A percentile compares a stretch with the other conserved stretches of the same genome.
phyloP scores from a whole-genome alignment of 2,329 filamentous ascomycete species.

The Cladosporium sp. region DNA sequence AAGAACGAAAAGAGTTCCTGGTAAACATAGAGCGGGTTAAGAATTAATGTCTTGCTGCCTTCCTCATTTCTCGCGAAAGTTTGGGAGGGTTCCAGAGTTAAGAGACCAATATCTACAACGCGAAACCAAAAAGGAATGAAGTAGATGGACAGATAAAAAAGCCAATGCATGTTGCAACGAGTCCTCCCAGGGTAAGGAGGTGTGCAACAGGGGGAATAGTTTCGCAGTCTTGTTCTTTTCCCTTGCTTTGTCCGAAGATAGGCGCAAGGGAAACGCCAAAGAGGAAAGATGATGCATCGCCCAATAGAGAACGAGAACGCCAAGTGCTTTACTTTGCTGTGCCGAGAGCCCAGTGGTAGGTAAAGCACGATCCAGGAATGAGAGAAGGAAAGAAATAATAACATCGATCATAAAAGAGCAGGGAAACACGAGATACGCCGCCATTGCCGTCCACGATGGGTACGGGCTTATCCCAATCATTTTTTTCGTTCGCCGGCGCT shows the following conservation, averaged over 20 bases:
- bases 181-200: neutral
- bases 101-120: conserved; percentile 1
- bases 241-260: neutral
- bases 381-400: neutral
- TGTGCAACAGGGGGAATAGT: neutral
- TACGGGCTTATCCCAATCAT: conserved; percentile 10
- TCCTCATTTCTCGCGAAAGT: neutral
- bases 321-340: neutral
- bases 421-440: conserved; percentile 11
- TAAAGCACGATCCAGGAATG: neutral
- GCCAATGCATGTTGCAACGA: neutral
- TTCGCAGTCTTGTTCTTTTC: conserved; percentile 1
- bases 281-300: neutral
- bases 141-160: neutral
- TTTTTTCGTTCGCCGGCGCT: conserved; percentile 19
- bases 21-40: neutral
- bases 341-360: neutral
- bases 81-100: neutral
- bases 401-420: neutral
- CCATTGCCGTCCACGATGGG: conserved; percentile 7
- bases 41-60: conserved; percentile 1
- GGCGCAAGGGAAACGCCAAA: neutral
- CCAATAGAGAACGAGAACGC: neutral
- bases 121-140: neutral
- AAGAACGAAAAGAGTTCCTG: neutral